Conservation (phyloP, 371 early-diverging fungal species). For the Coemansia sp. region DNA sequence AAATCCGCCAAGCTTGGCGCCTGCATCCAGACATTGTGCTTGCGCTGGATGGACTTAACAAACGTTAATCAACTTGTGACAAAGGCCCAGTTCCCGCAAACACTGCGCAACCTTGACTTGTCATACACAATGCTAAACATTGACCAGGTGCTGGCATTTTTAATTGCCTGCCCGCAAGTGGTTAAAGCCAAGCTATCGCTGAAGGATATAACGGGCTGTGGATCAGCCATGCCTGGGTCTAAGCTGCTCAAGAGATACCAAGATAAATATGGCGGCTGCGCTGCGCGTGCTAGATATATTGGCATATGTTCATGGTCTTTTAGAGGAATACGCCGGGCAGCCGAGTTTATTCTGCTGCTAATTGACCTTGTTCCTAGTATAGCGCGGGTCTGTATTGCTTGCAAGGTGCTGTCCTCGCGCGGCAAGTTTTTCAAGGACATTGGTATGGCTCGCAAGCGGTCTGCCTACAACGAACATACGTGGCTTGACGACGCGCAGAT, state of each 20-base stretch:
- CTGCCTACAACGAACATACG: background rate
- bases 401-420: too few relatives aligned
- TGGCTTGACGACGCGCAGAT: background rate
- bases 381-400: background rate
- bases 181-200: background rate
- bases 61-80: background rate
- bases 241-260: background rate
- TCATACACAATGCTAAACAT: background rate
- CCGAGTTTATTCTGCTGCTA: conserved; percentile 3
- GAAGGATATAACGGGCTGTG: background rate
- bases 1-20: background rate
- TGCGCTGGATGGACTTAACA: background rate
- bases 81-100: background rate
- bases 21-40: background rate
- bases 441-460: background rate
- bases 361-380: background rate
- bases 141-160: background rate
- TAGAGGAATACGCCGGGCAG: background rate
- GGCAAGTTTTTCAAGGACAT: background rate
- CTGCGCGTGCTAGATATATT: background rate
- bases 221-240: background rate
- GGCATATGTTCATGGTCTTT: background rate
- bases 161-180: background rate
- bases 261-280: background rate
- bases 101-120: background rate